phyloP scores from a whole-genome alignment of 495 filamentous ascomycete genomes.

The Aspergillus bridgeri region DNA sequence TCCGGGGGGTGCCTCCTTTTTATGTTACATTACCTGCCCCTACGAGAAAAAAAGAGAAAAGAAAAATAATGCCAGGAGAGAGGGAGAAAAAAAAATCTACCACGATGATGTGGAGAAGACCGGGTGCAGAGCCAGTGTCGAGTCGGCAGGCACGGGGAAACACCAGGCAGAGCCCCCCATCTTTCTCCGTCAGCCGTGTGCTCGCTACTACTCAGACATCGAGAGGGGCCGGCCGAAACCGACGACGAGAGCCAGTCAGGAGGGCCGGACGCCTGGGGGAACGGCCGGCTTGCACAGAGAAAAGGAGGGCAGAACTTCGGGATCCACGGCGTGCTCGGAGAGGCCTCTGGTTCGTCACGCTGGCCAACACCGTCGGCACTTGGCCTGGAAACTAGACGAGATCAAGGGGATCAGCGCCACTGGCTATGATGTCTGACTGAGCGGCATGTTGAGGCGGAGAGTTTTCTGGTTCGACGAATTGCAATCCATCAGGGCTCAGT shows the following conservation, averaged over 20 bases:
- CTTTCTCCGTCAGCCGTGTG: neutral
- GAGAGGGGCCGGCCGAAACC: slow-evolving; percentile 14
- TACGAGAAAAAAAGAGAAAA: slow-evolving; percentile 2
- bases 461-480: slow-evolving; percentile 7
- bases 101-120: slow-evolving; percentile 2
- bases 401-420: slow-evolving; percentile 7
- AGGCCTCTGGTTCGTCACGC: slow-evolving; percentile 8
- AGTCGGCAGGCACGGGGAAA: slow-evolving; percentile 5
- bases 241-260: slow-evolving; percentile 7
- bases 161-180: neutral
- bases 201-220: neutral
- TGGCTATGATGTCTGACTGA: neutral
- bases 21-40: slow-evolving; percentile 7
- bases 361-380: slow-evolving; percentile 7
- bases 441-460: neutral
- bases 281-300: slow-evolving; percentile 1
- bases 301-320: slow-evolving; percentile 10
- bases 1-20: slow-evolving; percentile 6
- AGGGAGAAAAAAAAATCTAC: neutral
- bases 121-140: slow-evolving; percentile 6
- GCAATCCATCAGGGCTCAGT: neutral
- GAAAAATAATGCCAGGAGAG: neutral
- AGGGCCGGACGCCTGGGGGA: slow-evolving; percentile 9
- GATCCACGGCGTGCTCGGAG: slow-evolving; percentile 14
- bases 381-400: slow-evolving; percentile 6